Evolutionary conservation across 164 flowering plant species (phyloP), one percentile per base, ranked within the genome.

Genomic region (Liriodendron chinense): DNA sequence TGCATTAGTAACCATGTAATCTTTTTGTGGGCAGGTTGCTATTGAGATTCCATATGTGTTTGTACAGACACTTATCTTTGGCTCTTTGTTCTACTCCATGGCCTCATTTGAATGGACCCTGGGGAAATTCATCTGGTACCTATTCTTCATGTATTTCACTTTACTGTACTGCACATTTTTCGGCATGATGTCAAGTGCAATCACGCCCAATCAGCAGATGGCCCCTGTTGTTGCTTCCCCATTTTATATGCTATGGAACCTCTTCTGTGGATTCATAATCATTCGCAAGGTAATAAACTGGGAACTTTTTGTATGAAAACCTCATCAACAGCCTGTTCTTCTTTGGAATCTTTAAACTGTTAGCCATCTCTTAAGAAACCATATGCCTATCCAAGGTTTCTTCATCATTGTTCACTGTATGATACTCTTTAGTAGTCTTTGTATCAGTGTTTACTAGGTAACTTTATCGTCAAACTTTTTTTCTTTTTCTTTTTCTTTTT

Each of bases 21-120:
- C 21, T 64, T 82, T 47, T 2, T 47, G 5, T 72, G 14, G 78
- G 77, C 94, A 96, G 98, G 98, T 92, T 66, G 86, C 86, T 3
- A 92, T 96, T n/a, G 99, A 96, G 86, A 88, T 96, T 73, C 99
- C 99, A 2, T 94, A 96, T 68, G 98, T 96, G 28, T 83, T 96
- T 66, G 89, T 82, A 25, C 99, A 96, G 79, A 49, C 94, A 43
- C 79, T 91, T n/a, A 86, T 89, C n/a, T 96, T 92, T 84, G 79
- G 90, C 76, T 48, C 89, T 10, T 77, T 94, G 67, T 96, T 94
- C 84, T 96, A 94, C 80, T 83, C 94, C 68, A 81, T 94, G 98
- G 98, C 96, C 56, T 71, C 96, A 43, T 94, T 90, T 81, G 92
- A 92, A 82, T 96, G 99, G 99, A 78, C 83, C 3, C 77, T 74